Conservation (phyloP, 139 green algal genomes). For the Chlorella sp. region DNA sequence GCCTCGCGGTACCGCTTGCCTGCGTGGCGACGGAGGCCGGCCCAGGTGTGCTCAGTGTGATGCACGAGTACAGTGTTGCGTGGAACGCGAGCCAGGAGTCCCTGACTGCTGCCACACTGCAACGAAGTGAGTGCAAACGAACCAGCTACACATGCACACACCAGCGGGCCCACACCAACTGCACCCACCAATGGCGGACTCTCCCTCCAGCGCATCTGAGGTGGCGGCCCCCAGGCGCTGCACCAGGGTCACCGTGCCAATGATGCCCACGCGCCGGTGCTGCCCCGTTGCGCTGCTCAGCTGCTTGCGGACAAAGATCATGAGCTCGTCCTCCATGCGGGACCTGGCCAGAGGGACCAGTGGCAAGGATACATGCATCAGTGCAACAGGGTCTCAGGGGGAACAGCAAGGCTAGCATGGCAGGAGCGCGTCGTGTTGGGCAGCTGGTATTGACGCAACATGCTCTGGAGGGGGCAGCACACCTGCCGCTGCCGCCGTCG, state of each 20-base stretch:
- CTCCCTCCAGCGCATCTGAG: neutral
- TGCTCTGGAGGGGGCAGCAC: too few relatives aligned
- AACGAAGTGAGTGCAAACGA: too few relatives aligned
- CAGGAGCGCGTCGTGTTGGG: too few relatives aligned
- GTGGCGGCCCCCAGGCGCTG: slow-evolving; percentile 36
- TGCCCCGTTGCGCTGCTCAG: slow-evolving; percentile 14
- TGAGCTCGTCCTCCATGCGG: slow-evolving; percentile 47
- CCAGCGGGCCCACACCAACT: neutral
- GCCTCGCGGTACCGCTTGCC: slow-evolving; percentile 41
- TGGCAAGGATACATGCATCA: neutral
- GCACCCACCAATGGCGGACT: slow-evolving; percentile 3
- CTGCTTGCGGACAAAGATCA: slow-evolving; percentile 50
- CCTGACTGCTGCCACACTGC: too few relatives aligned
- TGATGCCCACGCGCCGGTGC: slow-evolving; percentile 42
- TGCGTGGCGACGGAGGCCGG: neutral
- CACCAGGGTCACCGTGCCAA: slow-evolving; percentile 46
- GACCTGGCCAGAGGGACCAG: neutral
- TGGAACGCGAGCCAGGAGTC: too few relatives aligned
- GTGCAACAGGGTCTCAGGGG: neutral
- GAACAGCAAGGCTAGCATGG: neutral
- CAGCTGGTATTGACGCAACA: too few relatives aligned
- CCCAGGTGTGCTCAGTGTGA: too few relatives aligned
- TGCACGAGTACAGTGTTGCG: too few relatives aligned
- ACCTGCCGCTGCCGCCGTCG: neutral
- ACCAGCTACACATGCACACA: too few relatives aligned